Base-by-base conservation (phyloP, 768 basidiomycete genomes). In the Lenzites betulinus region DNA sequence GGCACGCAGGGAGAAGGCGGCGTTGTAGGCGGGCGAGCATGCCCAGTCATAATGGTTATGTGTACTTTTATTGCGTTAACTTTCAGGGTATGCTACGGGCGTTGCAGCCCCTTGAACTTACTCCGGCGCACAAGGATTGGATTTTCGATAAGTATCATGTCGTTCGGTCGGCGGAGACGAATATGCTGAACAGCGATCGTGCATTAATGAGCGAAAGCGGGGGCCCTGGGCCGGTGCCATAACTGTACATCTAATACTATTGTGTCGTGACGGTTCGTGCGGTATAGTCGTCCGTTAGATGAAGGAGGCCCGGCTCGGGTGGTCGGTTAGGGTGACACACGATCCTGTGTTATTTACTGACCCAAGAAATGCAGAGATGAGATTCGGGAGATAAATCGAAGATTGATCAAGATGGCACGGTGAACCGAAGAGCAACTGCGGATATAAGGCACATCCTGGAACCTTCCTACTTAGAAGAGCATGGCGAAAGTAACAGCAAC, bases 1-100 rank as follows among this genome's bases (percentile, higher is more conserved):
- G 64, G 81, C 88, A 25, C 82, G 82, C 70, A 75, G 64, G 61
- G 46, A 68, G 63, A 62, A 61, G 64, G 67, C 66, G 9, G 63
- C 60, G 35, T 35, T 67, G 33, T 67, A 43, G 43, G 30, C 30
- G 6, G 13, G 54, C n/a, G n/a, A n/a, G n/a, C n/a, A n/a, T n/a
- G n/a, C n/a, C n/a, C n/a, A n/a, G n/a, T n/a, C n/a, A n/a, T n/a
- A n/a, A n/a, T n/a, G n/a, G n/a, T n/a, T n/a, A n/a, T n/a, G n/a
- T n/a, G n/a, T n/a, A n/a, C n/a, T n/a, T n/a, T n/a, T n/a, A n/a
- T n/a, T n/a, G n/a, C n/a, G n/a, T n/a, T n/a, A n/a, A n/a, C n/a
- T n/a, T n/a, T n/a, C n/a, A n/a, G n/a, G n/a, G n/a, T n/a, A n/a
- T n/a, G n/a, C n/a, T n/a, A n/a, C n/a, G n/a, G n/a, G n/a, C n/a